Conservation (phyloP, 2,329 filamentous ascomycete genomes). For the Beauveria sp. region DNA sequence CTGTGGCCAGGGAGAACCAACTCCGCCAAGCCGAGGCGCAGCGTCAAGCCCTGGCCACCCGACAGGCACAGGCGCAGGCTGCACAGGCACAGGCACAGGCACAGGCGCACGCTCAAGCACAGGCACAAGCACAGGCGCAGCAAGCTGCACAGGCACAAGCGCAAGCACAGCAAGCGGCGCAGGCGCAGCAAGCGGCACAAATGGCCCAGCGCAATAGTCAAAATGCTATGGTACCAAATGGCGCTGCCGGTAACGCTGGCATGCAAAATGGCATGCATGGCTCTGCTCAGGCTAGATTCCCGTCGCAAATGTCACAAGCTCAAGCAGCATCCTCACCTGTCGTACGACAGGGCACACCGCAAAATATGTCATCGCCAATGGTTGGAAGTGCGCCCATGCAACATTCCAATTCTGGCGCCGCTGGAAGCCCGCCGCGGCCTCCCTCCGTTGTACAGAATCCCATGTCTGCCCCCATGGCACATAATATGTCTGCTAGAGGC, state of each 20-base stretch:
- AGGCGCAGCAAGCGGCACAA: slow-evolving; percentile 18
- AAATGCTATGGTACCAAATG: slow-evolving; percentile 34
- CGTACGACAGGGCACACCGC: slow-evolving; percentile 54
- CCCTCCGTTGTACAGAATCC: slow-evolving; percentile 57
- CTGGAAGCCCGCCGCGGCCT: slow-evolving; percentile 58
- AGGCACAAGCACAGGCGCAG: slow-evolving; percentile 12
- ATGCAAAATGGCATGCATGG: slow-evolving; percentile 32
- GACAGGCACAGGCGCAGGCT: slow-evolving; percentile 19
- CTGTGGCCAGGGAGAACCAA: slow-evolving; percentile 27
- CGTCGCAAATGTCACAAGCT: slow-evolving; percentile 51
- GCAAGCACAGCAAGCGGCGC: background rate
- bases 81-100: slow-evolving; percentile 23
- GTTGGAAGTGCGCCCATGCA: slow-evolving; percentile 57
- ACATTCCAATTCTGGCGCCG: slow-evolving; percentile 59
- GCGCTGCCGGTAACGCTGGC: slow-evolving; percentile 21
- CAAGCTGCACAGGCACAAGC: slow-evolving; percentile 13
- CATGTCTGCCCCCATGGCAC: slow-evolving; percentile 53
- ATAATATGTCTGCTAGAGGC: slow-evolving; percentile 55
- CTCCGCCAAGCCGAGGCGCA: slow-evolving; percentile 31
- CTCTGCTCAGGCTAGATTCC: slow-evolving; percentile 38
- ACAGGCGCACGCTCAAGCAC: slow-evolving; percentile 19
- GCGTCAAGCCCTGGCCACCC: slow-evolving; percentile 25
- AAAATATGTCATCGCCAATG: slow-evolving; percentile 59
- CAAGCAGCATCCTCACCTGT: slow-evolving; percentile 59
- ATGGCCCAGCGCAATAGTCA: slow-evolving; percentile 26